Percentiles rank a stretch among this genome's conserved stretches.
Evolutionary conservation across 768 basidiomycete genomes (phyloP).

Genomic region (Pleurotus pulmonarius): DNA sequence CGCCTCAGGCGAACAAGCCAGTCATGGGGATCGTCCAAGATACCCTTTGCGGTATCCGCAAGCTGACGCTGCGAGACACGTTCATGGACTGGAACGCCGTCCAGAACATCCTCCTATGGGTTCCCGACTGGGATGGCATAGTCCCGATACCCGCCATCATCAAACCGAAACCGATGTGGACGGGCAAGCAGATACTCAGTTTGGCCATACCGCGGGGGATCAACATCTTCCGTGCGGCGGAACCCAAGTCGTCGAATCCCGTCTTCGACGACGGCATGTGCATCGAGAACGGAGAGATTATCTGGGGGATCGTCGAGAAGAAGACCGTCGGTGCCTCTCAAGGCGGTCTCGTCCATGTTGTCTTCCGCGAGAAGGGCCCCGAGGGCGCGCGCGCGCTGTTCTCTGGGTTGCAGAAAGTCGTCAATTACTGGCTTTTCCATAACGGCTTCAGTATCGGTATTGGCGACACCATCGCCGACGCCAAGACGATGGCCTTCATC

Average conservation of each 20-base stretch:
- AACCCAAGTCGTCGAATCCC: conserved; percentile 75
- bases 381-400: conserved; percentile 88
- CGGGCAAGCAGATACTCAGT: conserved; percentile 93
- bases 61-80: conserved; percentile 92
- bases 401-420: conserved; percentile 90
- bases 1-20: conserved; percentile 98
- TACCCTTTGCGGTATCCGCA: conserved; percentile 94
- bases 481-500: conserved; percentile 83
- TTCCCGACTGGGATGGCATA: conserved; percentile 94
- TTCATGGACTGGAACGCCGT: conserved; percentile 96
- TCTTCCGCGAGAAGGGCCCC: conserved; percentile 96
- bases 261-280: conserved; percentile 92
- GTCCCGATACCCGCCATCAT: conserved; percentile 92
- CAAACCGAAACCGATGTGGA: conserved; percentile 97
- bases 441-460: conserved; percentile 99
- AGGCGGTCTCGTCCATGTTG: conserved; percentile 93
- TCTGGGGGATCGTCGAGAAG: conserved; percentile 96
- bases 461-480: conserved; percentile 95
- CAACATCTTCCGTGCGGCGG: conserved; percentile 82
- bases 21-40: conserved; percentile 99
- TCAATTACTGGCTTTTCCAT: conserved; percentile 99
- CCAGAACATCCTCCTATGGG: conserved; percentile 97
- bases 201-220: conserved; percentile 93
- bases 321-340: conserved; percentile 97
- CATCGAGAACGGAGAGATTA: conserved; percentile 94